phyloP scores from a whole-genome alignment of 2,329 filamentous ascomycete genomes.

The Fusarium sp. region DNA sequence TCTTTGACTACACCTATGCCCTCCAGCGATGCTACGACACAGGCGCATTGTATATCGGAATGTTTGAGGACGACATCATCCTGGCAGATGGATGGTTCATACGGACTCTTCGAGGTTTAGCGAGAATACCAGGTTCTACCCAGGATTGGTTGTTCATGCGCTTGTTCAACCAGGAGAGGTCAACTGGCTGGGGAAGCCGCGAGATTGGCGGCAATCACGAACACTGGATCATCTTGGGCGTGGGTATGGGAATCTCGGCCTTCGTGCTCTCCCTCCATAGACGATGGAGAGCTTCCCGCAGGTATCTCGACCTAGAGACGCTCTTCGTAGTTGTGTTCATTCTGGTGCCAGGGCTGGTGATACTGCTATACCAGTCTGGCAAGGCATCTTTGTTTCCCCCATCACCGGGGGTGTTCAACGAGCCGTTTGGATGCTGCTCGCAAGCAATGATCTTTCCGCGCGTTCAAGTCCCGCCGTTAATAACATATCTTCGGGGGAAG shows the following conservation, averaged over 20 bases:
- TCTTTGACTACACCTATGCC: constrained; percentile 13
- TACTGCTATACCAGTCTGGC: constrained; percentile 24
- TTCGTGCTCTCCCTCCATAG: background rate
- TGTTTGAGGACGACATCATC: constrained; percentile 29
- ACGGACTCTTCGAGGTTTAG: background rate
- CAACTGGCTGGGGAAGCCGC: constrained; percentile 20
- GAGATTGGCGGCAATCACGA: constrained; percentile 25
- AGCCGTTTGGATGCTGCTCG: constrained; percentile 29
- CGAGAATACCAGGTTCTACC: background rate
- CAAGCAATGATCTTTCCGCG: constrained; percentile 27
- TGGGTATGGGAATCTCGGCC: constrained; percentile 2
- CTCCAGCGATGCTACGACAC: constrained; percentile 19
- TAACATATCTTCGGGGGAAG: background rate
- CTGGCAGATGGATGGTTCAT: constrained; percentile 21
- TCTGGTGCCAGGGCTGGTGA: constrained; percentile 19
- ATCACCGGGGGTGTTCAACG: constrained; percentile 11
- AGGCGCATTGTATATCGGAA: constrained; percentile 16
- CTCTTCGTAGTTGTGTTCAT: constrained; percentile 3
- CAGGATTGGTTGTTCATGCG: constrained; percentile 28
- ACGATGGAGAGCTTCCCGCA: constrained; percentile 7
- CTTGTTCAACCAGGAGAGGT: constrained; percentile 27
- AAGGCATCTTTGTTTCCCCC: constrained; percentile 28
- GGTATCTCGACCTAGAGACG: constrained; percentile 4
- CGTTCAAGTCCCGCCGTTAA: constrained; percentile 1
- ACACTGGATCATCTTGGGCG: constrained; percentile 11